Percentiles rank a stretch among this genome's conserved stretches.
These are phyloP conservation scores for Carallia pectinifolia DNA, from an alignment of 345 rosid genomes.

Conservation along the genomic window DNA sequence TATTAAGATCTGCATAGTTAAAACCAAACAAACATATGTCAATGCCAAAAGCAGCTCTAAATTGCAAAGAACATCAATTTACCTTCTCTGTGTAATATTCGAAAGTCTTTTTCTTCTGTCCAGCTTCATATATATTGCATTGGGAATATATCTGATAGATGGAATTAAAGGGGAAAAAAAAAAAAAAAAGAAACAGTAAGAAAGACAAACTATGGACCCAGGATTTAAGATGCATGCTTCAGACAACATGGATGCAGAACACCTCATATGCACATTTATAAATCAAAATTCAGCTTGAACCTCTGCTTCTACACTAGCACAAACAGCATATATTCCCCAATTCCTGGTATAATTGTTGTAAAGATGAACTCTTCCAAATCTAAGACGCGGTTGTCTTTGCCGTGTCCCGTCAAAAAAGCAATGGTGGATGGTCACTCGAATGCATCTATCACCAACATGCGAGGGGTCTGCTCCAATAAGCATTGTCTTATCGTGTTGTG, in stretches of 20 bases:
- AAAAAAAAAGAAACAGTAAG: background rate
- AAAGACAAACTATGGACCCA: background rate
- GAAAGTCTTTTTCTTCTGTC: constrained; percentile 53
- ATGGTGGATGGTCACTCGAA: constrained; percentile 92
- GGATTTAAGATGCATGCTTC: background rate
- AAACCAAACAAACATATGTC: too few relatives aligned
- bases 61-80: background rate
- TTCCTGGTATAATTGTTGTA: constrained; percentile 82
- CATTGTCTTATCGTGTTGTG: constrained; percentile 79
- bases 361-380: constrained; percentile 81
- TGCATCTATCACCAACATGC: constrained; percentile 71
- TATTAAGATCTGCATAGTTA: too few relatives aligned
- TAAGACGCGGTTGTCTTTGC: constrained; percentile 92
- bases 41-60: too few relatives aligned
- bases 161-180: background rate
- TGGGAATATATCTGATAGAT: constrained; percentile 75
- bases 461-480: constrained; percentile 89
- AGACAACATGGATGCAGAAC: background rate
- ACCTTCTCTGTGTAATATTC: constrained; percentile 6
- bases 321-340: constrained; percentile 93
- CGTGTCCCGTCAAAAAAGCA: constrained; percentile 89
- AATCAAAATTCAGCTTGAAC: constrained; percentile 11
- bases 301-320: constrained; percentile 93
- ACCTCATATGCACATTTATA: background rate
- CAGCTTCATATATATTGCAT: constrained; percentile 94